These are phyloP conservation scores for Exobasidium rhododendri DNA, from an alignment of 1,284 basidiomycete genomes.

Conservation along the genomic window DNA sequence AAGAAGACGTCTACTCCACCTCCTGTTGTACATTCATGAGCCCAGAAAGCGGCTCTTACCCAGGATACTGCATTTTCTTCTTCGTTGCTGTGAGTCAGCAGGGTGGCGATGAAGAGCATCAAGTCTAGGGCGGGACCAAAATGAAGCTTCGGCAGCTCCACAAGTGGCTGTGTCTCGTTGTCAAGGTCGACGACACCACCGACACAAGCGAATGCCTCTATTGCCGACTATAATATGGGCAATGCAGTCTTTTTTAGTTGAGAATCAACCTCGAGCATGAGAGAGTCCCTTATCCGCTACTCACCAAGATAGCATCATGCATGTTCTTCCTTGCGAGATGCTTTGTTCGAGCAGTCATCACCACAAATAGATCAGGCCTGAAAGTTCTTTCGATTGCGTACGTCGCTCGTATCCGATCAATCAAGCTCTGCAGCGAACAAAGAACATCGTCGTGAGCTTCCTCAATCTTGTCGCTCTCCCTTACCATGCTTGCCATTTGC, in stretches of 20 bases:
- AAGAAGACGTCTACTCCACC: conserved; percentile 9
- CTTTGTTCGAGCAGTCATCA: not conserved
- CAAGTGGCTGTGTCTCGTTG: not conserved
- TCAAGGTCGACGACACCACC: not conserved
- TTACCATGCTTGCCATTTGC: conserved; percentile 11
- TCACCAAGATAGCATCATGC: not conserved
- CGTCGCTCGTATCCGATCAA: conserved; percentile 32
- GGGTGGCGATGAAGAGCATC: not conserved
- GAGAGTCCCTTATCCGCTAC: not conserved
- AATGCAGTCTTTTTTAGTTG: too few species aligned
- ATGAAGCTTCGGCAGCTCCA: conserved; percentile 2
- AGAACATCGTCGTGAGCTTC: conserved; percentile 42
- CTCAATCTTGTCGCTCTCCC: not conserved
- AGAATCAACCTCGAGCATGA: too few species aligned
- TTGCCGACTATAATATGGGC: not conserved
- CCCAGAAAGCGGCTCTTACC: not conserved
- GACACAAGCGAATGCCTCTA: not conserved
- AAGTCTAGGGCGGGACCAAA: conserved; percentile 1
- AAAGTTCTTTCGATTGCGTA: conserved; percentile 29
- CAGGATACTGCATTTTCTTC: not conserved
- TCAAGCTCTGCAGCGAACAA: conserved; percentile 29
- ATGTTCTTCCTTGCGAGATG: not conserved
- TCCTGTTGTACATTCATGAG: conserved; percentile 7
- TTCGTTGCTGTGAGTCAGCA: not conserved
- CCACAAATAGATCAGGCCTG: conserved; percentile 33